Evolutionary conservation across 1,284 basidiomycete genomes (phyloP), one percentile per base, ranked within the genome.

Genomic region (Tremellales sp.): DNA sequence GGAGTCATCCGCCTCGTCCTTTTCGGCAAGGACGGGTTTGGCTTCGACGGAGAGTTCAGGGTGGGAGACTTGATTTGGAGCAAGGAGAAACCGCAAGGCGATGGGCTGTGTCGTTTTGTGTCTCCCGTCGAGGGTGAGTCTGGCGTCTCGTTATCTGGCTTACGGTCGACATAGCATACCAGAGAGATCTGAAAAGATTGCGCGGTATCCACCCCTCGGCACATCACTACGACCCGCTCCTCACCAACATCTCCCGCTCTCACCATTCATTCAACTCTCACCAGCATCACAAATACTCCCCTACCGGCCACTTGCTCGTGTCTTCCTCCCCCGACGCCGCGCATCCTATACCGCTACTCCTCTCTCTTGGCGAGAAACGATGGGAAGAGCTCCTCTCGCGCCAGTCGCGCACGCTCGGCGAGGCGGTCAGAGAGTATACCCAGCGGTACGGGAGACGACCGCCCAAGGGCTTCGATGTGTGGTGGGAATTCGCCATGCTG

Each of bases 381-480:
- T 93, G 83, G 68, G 78, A 81, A 37, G 73, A 76, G 21, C 78
- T 86, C 50, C 70, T 94, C 10, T 74, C 72, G 0, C 74, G 77
- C 37, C 91, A 94, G 74, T 89, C 86, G 64, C 77, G 76, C 51
- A 85, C 86, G 0, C 75, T 94, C 10, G 71, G 71, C 14, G 80
- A 80, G 21, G 89, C 90, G 0, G 84, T 87, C 1, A 69, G 68
- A 6, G 87, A 91, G 68, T 95, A 95, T 71, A 79, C 75, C 56
- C 71, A 78, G 45, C 76, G 91, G 40, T 91, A 94, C 65, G 74
- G 76, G 2, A 79, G 84, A n/a, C 70, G 78, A 13, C 90, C 92
- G 8, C 92, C 91, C 0, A 79, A 77, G 47, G 91, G 89, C 0
- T 95, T 94, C 58, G 88, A 91, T 63, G 68, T 79, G 32, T 95